Percentiles rank a stretch among this genome's conserved stretches.
Evolutionary conservation across 108 stramenopile species (phyloP).

Genomic region (Cyclotella sp.): DNA sequence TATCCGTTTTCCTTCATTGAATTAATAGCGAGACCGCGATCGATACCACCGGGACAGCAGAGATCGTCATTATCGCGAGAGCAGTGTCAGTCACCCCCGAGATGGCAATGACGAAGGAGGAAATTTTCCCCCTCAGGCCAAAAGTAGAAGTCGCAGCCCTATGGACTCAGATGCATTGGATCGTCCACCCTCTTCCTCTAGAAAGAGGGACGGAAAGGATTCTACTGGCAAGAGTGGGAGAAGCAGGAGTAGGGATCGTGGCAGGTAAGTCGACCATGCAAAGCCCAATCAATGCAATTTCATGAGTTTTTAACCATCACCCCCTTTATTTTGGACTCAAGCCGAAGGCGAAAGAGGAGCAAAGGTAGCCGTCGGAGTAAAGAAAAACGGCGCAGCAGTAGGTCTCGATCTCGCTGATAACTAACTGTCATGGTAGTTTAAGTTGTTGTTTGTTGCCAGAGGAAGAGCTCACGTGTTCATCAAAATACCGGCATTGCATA

Average conservation of each 20-base stretch:
- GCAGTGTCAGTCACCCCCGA: conserved; percentile 37
- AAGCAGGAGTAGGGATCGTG: conserved; percentile 48
- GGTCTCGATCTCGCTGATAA: conserved; percentile 14
- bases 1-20: not conserved
- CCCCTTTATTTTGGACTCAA: not conserved
- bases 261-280: not conserved
- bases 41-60: conserved; percentile 19
- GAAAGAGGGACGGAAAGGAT: conserved; percentile 56
- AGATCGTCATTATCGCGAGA: conserved; percentile 43
- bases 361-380: conserved; percentile 16
- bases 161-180: conserved; percentile 39
- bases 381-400: conserved; percentile 17
- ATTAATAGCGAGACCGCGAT: conserved; percentile 20
- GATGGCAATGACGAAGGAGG: conserved; percentile 37
- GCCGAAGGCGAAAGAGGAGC: conserved; percentile 12
- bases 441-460: not conserved
- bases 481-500: conserved; percentile 9
- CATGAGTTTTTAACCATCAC: not conserved
- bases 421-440: not conserved
- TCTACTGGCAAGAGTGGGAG: conserved; percentile 44
- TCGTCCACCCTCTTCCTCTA: conserved; percentile 40
- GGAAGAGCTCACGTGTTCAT: not conserved
- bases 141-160: conserved; percentile 46
- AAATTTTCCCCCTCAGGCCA: conserved; percentile 36
- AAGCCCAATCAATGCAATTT: not conserved